A percentile compares a stretch with the other conserved stretches of the same genome.
phyloP scores from a whole-genome alignment of 345 rosid genomes.

The Dipteronia dyeriana region DNA sequence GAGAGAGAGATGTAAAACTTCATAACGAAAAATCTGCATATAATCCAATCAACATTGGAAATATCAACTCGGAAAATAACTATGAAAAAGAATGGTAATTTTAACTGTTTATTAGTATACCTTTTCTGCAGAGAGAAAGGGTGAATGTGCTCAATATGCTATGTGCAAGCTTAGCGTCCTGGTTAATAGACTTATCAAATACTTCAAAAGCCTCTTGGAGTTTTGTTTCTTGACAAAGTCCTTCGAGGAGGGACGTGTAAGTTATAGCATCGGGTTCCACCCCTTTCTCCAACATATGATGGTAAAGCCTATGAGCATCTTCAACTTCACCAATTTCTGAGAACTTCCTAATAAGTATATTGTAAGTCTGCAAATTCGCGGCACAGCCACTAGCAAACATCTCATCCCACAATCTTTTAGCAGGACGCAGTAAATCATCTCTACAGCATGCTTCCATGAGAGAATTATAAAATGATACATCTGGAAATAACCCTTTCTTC shows the following conservation, averaged over 20 bases:
- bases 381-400: slow-evolving; percentile 77
- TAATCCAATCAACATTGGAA: not conserved
- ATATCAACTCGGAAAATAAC: not conserved
- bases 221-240: slow-evolving; percentile 66
- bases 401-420: slow-evolving; percentile 93
- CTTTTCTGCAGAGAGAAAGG: slow-evolving; percentile 57
- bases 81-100: not conserved
- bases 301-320: slow-evolving; percentile 67
- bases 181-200: slow-evolving; percentile 49
- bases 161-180: slow-evolving; percentile 41
- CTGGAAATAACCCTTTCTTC: slow-evolving; percentile 67
- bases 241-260: slow-evolving; percentile 55
- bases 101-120: slow-evolving; percentile 29
- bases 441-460: slow-evolving; percentile 85
- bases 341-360: slow-evolving; percentile 63
- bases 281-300: slow-evolving; percentile 67
- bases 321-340: slow-evolving; percentile 68
- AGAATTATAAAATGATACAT: slow-evolving; percentile 60
- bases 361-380: slow-evolving; percentile 65
- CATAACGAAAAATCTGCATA: not conserved
- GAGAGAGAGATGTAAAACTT: not conserved
- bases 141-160: slow-evolving; percentile 43
- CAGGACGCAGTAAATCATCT: slow-evolving; percentile 84
- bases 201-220: slow-evolving; percentile 58
- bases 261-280: slow-evolving; percentile 60